phyloP scores from a whole-genome alignment of 495 filamentous ascomycete species.

The Neurospora sp. region DNA sequence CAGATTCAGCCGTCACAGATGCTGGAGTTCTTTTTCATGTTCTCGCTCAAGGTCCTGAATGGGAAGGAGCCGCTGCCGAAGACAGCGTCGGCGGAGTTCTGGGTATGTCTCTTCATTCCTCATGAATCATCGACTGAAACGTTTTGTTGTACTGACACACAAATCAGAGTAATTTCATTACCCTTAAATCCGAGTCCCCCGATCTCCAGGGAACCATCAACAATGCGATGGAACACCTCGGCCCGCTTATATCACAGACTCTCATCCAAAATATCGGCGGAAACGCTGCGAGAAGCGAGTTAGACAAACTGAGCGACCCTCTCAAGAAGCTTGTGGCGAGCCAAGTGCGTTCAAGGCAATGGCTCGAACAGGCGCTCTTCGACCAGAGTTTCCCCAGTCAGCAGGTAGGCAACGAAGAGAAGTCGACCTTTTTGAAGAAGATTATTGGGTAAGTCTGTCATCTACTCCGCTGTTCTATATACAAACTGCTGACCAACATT shows the following conservation, averaged over 20 bases:
- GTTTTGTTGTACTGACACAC: constrained; percentile 8
- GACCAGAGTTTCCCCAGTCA: constrained; percentile 46
- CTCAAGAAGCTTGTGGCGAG: constrained; percentile 64
- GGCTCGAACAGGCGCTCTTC: constrained; percentile 49
- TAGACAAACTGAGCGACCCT: constrained; percentile 65
- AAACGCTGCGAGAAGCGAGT: constrained; percentile 62
- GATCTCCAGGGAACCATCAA: constrained; percentile 38
- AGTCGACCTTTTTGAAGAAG: constrained; percentile 49
- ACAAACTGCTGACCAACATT: neutral
- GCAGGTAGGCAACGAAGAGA: constrained; percentile 47
- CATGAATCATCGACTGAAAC: constrained; percentile 11
- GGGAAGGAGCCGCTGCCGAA: constrained; percentile 73
- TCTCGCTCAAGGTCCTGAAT: constrained; percentile 61
- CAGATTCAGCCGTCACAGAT: constrained; percentile 35
- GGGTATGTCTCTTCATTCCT: constrained; percentile 40
- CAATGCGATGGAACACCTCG: constrained; percentile 44
- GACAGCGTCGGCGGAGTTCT: constrained; percentile 67
- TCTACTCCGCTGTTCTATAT: neutral
- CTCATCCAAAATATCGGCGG: constrained; percentile 65
- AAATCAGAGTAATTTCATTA: constrained; percentile 37
- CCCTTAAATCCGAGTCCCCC: constrained; percentile 27
- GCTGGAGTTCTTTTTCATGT: constrained; percentile 63
- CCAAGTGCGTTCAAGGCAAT: constrained; percentile 48
- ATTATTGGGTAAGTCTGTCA: constrained; percentile 38
- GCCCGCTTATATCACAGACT: constrained; percentile 48